phyloP scores from a whole-genome alignment of 192 early-diverging fungal genomes.

The Coemansia sp. region DNA sequence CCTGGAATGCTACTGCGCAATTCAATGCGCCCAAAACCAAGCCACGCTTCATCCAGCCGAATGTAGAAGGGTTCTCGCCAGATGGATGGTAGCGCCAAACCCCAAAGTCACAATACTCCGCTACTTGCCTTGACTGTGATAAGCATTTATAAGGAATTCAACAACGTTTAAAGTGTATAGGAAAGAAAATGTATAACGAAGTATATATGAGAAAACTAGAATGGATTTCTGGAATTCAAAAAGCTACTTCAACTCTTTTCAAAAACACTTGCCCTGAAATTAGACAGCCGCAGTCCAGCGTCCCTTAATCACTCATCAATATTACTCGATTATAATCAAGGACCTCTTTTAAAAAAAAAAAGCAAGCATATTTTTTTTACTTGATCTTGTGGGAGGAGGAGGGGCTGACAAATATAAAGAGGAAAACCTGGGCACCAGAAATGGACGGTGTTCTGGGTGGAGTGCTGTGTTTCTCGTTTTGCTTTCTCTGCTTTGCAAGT shows the following conservation, averaged over 20 bases:
- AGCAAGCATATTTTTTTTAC: not conserved
- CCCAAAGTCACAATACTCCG: no score
- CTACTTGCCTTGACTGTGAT: constrained; percentile 27
- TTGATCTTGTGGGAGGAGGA: not conserved
- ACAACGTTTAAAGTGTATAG: not conserved
- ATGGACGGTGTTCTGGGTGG: not conserved
- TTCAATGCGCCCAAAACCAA: not conserved
- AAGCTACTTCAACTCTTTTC: no score
- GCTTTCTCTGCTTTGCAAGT: not conserved
- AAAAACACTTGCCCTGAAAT: no score
- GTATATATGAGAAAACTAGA: not conserved
- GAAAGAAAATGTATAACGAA: constrained; percentile 7
- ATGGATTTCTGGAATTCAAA: no score
- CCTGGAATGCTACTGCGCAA: not conserved
- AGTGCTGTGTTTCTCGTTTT: no score
- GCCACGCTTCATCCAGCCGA: not conserved
- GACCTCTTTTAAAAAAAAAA: not conserved
- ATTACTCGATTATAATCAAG: not conserved
- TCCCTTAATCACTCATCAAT: not conserved
- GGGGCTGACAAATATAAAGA: not conserved
- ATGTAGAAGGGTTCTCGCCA: not conserved
- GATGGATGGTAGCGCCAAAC: not conserved
- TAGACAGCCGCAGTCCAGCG: no score
- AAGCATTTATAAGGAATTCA: constrained; percentile 13
- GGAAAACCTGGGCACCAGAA: not conserved